These are phyloP conservation scores for Byssochlamys sp. DNA, from an alignment of 2,329 filamentous ascomycete species.

Conservation along the genomic window DNA sequence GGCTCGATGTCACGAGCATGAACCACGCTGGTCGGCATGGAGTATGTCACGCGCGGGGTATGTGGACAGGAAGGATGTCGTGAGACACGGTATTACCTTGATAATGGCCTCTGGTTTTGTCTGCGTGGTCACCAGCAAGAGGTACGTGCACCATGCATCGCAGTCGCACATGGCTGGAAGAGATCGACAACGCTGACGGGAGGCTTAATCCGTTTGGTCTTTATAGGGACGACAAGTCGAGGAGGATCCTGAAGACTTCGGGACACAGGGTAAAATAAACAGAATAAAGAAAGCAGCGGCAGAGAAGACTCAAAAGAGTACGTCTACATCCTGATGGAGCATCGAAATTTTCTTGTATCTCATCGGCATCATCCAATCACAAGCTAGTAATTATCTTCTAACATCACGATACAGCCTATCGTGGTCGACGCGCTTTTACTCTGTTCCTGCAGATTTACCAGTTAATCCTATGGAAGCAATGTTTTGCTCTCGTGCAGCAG, in stretches of 20 bases:
- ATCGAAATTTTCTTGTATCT: constrained; percentile 3
- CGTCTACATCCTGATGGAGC: constrained; percentile 9
- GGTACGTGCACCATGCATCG: constrained; percentile 36
- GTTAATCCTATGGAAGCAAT: constrained; percentile 72
- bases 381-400: constrained; percentile 7
- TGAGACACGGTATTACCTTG: constrained; percentile 60
- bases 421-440: constrained; percentile 59
- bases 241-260: constrained; percentile 60
- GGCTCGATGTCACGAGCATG: constrained; percentile 14
- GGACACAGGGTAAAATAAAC: constrained; percentile 49
- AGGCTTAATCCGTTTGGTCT: background rate
- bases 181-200: background rate
- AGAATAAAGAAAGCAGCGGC: constrained; percentile 46
- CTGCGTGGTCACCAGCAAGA: constrained; percentile 70
- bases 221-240: constrained; percentile 36
- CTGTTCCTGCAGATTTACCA: constrained; percentile 80
- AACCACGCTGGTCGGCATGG: constrained; percentile 24
- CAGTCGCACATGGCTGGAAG: background rate
- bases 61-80: constrained; percentile 58
- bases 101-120: constrained; percentile 71
- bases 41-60: constrained; percentile 37
- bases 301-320: constrained; percentile 44
- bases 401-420: constrained; percentile 40
- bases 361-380: background rate
- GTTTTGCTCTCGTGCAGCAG: constrained; percentile 59